Evolutionary conservation across 305 asterid species (phyloP).

Genomic region (Solanum hybrid): DNA sequence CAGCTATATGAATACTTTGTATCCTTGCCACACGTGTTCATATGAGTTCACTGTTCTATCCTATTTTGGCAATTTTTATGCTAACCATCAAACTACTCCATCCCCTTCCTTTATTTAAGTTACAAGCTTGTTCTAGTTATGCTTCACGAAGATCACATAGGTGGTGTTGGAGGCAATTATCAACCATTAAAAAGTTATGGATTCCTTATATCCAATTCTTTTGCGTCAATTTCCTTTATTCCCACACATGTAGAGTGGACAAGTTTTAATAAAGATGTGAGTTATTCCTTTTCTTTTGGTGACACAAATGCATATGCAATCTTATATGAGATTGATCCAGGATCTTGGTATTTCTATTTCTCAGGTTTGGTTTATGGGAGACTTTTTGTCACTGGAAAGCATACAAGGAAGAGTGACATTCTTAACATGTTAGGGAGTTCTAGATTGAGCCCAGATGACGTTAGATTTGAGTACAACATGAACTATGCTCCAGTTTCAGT

Average conservation of each 20-base stretch:
- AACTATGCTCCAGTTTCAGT: slow-evolving; percentile 30
- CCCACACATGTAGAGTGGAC: neutral
- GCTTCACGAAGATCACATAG: neutral
- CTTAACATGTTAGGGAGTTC: slow-evolving; percentile 40
- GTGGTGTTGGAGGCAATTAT: neutral
- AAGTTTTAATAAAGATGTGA: neutral
- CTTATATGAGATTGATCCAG: slow-evolving; percentile 2
- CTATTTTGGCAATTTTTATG: neutral
- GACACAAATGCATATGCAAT: neutral
- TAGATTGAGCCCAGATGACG: slow-evolving; percentile 39
- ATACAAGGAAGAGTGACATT: slow-evolving; percentile 50
- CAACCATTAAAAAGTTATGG: neutral
- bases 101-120: neutral
- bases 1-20: neutral
- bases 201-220: neutral
- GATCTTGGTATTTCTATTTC: slow-evolving; percentile 9
- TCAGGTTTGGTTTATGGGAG: slow-evolving; percentile 50
- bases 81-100: neutral
- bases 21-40: neutral
- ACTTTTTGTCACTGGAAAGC: slow-evolving; percentile 34
- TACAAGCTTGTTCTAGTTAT: neutral
- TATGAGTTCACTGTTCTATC: neutral
- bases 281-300: neutral
- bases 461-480: slow-evolving; percentile 56
- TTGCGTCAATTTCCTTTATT: neutral